Conservation (phyloP, 2,329 filamentous ascomycete genomes). For the Talaromyces piceae region DNA sequence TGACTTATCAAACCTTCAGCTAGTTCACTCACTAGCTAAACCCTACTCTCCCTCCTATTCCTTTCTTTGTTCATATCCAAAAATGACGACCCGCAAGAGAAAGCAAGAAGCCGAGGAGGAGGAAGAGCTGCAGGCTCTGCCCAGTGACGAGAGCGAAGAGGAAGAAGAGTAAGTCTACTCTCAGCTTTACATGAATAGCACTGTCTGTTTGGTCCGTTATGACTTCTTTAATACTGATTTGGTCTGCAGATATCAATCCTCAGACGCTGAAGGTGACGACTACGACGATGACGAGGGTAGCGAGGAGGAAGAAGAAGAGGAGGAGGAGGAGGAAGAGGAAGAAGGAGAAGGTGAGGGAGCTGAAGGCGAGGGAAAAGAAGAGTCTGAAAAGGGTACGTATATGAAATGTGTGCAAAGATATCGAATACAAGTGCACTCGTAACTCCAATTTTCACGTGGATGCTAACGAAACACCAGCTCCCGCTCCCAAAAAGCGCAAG, state of each 20-base stretch:
- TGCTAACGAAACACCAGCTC: constrained; percentile 1
- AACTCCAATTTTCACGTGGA: background rate
- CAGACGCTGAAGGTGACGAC: constrained; percentile 32
- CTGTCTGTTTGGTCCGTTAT: background rate
- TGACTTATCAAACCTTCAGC: background rate
- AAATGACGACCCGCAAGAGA: constrained; percentile 43
- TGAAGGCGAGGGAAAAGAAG: constrained; percentile 36
- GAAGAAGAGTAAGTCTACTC: constrained; percentile 41
- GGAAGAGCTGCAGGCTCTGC: constrained; percentile 41
- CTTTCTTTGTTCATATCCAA: constrained; percentile 2
- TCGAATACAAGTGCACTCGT: too few relatives aligned
- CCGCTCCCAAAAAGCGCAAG: constrained; percentile 14
- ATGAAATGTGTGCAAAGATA: background rate
- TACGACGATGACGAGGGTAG: constrained; percentile 34
- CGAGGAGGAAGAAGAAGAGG: constrained; percentile 10
- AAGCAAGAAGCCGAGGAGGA: constrained; percentile 40
- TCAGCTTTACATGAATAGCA: too few relatives aligned
- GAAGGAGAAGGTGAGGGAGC: constrained; percentile 11
- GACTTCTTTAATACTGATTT: background rate
- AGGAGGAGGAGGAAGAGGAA: constrained; percentile 10
- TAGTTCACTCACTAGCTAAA: background rate
- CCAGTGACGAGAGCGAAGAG: constrained; percentile 44
- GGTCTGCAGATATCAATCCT: constrained; percentile 12
- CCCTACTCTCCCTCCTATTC: background rate
- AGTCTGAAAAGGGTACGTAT: constrained; percentile 16